These are phyloP conservation scores for Eragrostis nindensis DNA, from an alignment of 176 grass and related monocot genomes.

Conservation along the genomic window DNA sequence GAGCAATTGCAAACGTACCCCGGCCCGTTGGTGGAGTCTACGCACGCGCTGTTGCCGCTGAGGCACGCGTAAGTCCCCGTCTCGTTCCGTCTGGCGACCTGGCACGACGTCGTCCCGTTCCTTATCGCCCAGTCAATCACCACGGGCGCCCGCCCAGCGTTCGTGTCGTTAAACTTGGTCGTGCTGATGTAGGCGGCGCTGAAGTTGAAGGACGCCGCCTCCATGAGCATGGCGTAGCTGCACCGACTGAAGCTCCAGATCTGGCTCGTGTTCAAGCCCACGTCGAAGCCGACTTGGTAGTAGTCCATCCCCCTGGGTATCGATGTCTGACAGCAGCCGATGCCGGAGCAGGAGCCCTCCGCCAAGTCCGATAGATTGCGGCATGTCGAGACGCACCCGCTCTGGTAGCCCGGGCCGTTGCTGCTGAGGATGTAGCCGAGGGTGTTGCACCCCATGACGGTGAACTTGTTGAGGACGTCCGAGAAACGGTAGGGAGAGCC, in stretches of 20 bases:
- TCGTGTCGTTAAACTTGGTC: not conserved
- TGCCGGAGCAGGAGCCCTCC: constrained; percentile 27
- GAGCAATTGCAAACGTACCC: constrained; percentile 40
- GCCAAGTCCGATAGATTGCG: not conserved
- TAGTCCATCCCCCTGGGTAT: constrained; percentile 17
- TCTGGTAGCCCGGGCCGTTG: not conserved
- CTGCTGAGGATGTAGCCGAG: not conserved
- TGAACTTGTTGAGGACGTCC: constrained; percentile 47
- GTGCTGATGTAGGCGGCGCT: not conserved
- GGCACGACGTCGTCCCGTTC: not conserved
- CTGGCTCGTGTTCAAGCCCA: not conserved
- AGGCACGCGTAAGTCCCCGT: constrained; percentile 17
- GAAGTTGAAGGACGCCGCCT: constrained; percentile 10
- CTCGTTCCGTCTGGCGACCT: not conserved
- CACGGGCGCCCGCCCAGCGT: not conserved
- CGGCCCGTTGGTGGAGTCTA: not conserved
- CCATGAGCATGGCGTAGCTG: constrained; percentile 30
- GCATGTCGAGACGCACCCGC: constrained; percentile 48
- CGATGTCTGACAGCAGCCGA: constrained; percentile 42
- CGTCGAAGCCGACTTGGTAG: rapidly evolving
- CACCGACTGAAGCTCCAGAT: not conserved
- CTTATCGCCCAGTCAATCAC: constrained; percentile 17
- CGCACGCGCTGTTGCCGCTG: constrained; percentile 5
- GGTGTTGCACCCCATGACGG: constrained; percentile 37
- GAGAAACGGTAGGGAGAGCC: constrained; percentile 8